phyloP scores from a whole-genome alignment of 176 grass and related monocot species.

The Melocanna baccifera region DNA sequence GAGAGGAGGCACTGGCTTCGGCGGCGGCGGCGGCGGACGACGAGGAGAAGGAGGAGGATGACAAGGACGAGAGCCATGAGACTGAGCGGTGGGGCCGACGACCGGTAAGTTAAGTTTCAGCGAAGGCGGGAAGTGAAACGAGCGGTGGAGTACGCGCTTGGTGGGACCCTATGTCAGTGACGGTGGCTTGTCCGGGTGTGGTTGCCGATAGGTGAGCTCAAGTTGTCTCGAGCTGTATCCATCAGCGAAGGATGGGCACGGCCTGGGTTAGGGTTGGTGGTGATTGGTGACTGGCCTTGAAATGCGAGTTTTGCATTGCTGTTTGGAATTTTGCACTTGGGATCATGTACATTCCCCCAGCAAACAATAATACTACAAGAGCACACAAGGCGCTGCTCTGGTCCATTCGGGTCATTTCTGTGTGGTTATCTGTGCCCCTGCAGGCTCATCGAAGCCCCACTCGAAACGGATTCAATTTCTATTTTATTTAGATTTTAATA shows the following conservation, averaged over 20 bases:
- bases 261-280: not conserved
- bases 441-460: not conserved
- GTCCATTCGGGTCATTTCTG: too few species aligned
- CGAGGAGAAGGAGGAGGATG: not conserved
- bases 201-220: not conserved
- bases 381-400: too few species aligned
- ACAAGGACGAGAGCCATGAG: not conserved
- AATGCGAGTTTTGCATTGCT: conserved; percentile 39
- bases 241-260: not conserved
- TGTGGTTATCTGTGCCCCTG: not conserved
- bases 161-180: conserved; percentile 26
- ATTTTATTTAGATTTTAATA: too few species aligned
- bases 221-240: not conserved
- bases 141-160: not conserved
- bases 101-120: conserved; percentile 29
- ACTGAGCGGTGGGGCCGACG: conserved; percentile 42
- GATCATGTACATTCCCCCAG: not conserved
- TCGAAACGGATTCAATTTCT: too few species aligned
- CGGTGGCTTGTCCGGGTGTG: not conserved
- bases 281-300: conserved; percentile 29
- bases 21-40: not conserved
- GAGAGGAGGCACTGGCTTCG: conserved; percentile 40
- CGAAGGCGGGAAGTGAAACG: conserved; percentile 39
- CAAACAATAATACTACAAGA: too few species aligned
- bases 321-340: conserved; percentile 29